Percentiles rank a stretch among this genome's conserved stretches.
Evolutionary conservation across 2,329 filamentous ascomycete species (phyloP).

Genomic region (Macroventuria anomochaeta): DNA sequence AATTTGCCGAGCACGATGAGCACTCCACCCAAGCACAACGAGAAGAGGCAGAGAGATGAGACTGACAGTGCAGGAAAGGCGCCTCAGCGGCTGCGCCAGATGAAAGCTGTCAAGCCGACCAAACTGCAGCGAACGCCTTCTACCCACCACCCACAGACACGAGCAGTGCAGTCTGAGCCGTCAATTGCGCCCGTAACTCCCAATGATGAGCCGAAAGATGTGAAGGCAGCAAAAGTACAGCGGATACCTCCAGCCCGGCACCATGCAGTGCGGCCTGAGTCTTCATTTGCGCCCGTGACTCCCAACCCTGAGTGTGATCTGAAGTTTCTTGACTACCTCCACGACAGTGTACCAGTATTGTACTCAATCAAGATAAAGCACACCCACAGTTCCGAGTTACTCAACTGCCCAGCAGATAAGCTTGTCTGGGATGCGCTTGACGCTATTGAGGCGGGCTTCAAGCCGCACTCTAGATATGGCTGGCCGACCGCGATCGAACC

Average conservation of each 20-base stretch:
- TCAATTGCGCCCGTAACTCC: no score
- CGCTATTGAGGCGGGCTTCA: constrained; percentile 11
- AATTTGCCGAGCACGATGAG: accelerated
- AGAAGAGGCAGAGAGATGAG: background rate
- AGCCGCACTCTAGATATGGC: background rate
- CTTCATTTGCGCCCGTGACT: constrained; percentile 2
- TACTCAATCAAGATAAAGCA: constrained; percentile 17
- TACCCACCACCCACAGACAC: background rate
- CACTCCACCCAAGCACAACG: background rate
- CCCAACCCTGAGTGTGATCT: constrained; percentile 4
- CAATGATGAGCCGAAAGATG: background rate
- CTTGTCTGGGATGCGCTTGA: constrained; percentile 11
- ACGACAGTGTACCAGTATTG: constrained; percentile 25
- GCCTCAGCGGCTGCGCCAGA: background rate
- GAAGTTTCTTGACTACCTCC: constrained; percentile 13
- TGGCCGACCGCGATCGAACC: constrained; percentile 3
- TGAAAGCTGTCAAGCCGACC: background rate
- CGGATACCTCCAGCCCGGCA: background rate
- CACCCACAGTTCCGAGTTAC: background rate
- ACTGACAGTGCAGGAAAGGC: no score
- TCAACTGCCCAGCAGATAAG: constrained; percentile 4
- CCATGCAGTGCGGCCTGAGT: background rate
- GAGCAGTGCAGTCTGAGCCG: no score
- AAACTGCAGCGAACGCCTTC: background rate
- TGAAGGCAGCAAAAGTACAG: background rate